Evolutionary conservation across 1,284 basidiomycete genomes (phyloP).

Genomic region (Trametes polyzona): DNA sequence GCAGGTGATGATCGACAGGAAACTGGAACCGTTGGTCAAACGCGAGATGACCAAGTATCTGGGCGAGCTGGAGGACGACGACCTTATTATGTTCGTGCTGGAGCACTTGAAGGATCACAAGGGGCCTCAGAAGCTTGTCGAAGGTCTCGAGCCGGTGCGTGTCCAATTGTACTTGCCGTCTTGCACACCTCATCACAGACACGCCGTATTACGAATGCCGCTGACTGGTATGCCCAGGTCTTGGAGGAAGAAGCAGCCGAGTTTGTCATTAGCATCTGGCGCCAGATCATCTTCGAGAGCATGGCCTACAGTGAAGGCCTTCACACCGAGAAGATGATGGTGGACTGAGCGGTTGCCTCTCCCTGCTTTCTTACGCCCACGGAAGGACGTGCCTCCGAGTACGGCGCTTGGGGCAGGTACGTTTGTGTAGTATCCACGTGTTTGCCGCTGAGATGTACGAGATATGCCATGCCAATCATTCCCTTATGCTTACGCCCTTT

Average conservation of each 20-base stretch:
- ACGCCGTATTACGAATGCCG: not conserved
- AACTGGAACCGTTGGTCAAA: constrained; percentile 80
- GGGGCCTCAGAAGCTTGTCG: constrained; percentile 77
- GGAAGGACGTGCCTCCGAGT: constrained; percentile 19
- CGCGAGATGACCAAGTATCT: constrained; percentile 82
- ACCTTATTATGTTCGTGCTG: constrained; percentile 87
- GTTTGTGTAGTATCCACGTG: constrained; percentile 37
- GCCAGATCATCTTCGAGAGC: constrained; percentile 89
- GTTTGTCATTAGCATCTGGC: constrained; percentile 79
- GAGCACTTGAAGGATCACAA: constrained; percentile 90
- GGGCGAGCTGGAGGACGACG: constrained; percentile 87
- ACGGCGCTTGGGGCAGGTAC: constrained; percentile 32
- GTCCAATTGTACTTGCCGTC: not conserved
- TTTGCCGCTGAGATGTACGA: constrained; percentile 37
- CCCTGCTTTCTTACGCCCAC: not conserved
- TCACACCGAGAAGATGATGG: constrained; percentile 76
- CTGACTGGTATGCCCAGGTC: constrained; percentile 54
- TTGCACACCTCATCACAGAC: not conserved
- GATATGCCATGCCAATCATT: constrained; percentile 26
- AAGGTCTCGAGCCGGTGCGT: constrained; percentile 86
- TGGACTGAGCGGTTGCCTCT: constrained; percentile 48
- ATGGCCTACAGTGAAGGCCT: constrained; percentile 86
- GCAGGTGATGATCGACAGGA: constrained; percentile 79
- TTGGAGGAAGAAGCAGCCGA: constrained; percentile 86
- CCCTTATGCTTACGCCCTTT: constrained; percentile 24